Evolutionary conservation across 208 protist genomes (phyloP), one percentile per base, ranked within the genome.

Genomic region (Endotrypanum monterogeii): DNA sequence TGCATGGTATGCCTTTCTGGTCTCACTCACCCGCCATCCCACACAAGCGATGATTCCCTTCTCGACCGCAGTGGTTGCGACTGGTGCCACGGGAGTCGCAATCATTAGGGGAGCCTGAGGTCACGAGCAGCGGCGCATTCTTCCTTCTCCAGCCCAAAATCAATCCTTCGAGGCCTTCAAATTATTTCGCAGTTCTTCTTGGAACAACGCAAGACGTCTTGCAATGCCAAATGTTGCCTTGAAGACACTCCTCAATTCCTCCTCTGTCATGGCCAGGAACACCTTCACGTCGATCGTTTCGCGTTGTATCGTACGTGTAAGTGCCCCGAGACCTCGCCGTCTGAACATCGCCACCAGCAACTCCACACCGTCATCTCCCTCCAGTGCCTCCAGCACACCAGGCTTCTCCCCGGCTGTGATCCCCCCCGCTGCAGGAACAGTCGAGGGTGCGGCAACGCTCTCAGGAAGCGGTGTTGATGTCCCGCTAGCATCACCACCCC

Each of bases 251-350:
- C 83, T 79, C 35, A 96, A 84, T 51, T 96, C 91, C 5, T 83
- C 78, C n/a, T 82, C 50, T 23, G 63, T 84, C 93, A 97, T 97
- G 25, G 87, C 57, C 35, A 94, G 69, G 57, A 97, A 97, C 6
- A 94, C 88, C 6, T 71, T 52, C 65, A 95, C 79, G 61, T 97
- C 93, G 76, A 97, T 94, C 57, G 90, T 83, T 73, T 95, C 87
- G 66, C 73, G 73, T 68, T 84, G 80, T 50, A 91, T 54, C 11
- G 83, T 78, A 23, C 72, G 61, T 3, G 67, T 72, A 2, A 97
- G 74, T 3, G 82, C 85, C 7, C 81, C 75, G 61, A 97, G 79
- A 14, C 87, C 89, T 44, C 89, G 86, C 76, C 86, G 85, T 25
- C 79, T 76, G 58, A 97, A 87, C 20, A 94, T 73, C 0, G 71